Evolutionary conservation across 202 grass and related monocot species (phyloP), one percentile per base, ranked within the genome.

Genomic region (Carex arenaria): DNA sequence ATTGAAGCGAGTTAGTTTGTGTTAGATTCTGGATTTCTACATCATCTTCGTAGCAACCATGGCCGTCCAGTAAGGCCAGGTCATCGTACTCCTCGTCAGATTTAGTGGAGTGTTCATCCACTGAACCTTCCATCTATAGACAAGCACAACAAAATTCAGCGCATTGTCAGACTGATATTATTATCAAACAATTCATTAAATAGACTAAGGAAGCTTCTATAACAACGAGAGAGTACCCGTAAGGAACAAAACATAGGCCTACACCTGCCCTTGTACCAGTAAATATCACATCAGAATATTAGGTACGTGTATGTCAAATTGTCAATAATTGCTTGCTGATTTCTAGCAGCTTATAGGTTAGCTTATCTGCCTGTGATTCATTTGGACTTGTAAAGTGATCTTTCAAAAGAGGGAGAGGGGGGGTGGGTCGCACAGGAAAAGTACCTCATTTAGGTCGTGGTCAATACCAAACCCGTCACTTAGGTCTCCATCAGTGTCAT

Each of bases 21-120:
- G 80, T 82, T 67, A 68, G 12, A 13, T 61, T 67, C 51, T 82
- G 34, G 23, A 54, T 52, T 20, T 56, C 80, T 67, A 31, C 26
- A 19, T 82, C 80, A n/a, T 64, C 45, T 0, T 62, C 57, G 66
- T 43, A 81, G 42, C 15, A n/a, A 12, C 79, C 56, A 5, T 66
- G 57, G 61, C 60, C 92, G 23, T 97, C 92, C 67, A 68, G 85
- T 90, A 97, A 87, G 13, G 95, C 92, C 54, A 98, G 85, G 56
- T 98, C 95, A 1, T 98, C 95, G 4, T 90, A 98, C 40, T 98
- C 95, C 84, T 98, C 95, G 2, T 98, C 95, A 0, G 92, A 94
- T 59, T 95, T 98, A 69, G 92, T 91, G 3, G 89, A 95, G 84
- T 89, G 77, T 62, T 98, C 95, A 4, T 98, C 95, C 1, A 98